A percentile compares a stretch with the other conserved stretches of the same genome.
Conservation (phyloP, 1,139 yeast genomes). For the Magnusiomyces magnusii region DNA sequence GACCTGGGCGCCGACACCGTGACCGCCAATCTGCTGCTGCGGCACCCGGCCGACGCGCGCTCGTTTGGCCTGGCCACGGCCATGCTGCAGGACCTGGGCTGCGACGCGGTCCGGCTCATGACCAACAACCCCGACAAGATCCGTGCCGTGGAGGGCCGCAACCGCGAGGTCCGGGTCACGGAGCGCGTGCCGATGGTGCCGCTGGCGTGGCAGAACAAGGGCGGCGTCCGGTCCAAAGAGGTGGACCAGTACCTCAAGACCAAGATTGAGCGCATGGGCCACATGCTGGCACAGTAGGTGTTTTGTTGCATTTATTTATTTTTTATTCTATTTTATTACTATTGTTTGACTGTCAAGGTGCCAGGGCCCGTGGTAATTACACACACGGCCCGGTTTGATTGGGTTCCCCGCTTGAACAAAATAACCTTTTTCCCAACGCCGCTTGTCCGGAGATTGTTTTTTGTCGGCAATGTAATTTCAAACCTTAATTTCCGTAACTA, state of each 20-base stretch:
- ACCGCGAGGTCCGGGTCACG: constrained; percentile 58
- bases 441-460: too few relatives aligned
- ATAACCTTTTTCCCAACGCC: too few relatives aligned
- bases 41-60: constrained; percentile 97
- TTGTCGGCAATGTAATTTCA: too few relatives aligned
- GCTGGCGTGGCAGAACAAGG: constrained; percentile 68
- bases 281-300: constrained; percentile 27
- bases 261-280: constrained; percentile 97
- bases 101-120: constrained; percentile 61
- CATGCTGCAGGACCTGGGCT: constrained; percentile 75
- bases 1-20: constrained; percentile 99
- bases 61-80: constrained; percentile 92
- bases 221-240: constrained; percentile 74
- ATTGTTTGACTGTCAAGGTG: constrained; percentile 49
- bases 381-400: too few relatives aligned
- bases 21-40: constrained; percentile 82
- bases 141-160: constrained; percentile 83
- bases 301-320: not conserved
- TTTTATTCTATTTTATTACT: not conserved
- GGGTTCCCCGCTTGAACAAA: too few relatives aligned
- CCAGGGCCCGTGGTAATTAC: too few relatives aligned
- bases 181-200: constrained; percentile 97
- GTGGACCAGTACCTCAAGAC: constrained; percentile 90
- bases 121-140: constrained; percentile 98
- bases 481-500: too few relatives aligned